These are phyloP conservation scores for Alloascoidea africana DNA, from an alignment of 805 yeast genomes.

Conservation along the genomic window DNA sequence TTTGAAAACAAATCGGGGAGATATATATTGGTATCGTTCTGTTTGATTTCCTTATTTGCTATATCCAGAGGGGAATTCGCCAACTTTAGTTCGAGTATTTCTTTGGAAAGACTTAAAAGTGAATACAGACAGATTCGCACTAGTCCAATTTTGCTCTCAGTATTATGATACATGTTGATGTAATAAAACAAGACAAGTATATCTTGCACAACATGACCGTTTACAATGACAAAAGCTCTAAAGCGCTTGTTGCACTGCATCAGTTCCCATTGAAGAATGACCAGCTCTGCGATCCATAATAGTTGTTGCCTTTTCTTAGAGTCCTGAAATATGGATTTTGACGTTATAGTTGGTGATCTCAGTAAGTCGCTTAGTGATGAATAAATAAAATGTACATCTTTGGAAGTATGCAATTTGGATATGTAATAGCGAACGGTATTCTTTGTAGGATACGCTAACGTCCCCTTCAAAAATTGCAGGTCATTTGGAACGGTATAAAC, in stretches of 20 bases:
- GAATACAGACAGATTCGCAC: conserved; percentile 18
- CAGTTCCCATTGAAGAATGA: conserved; percentile 61
- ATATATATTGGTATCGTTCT: not conserved
- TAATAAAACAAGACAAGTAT: conserved; percentile 40
- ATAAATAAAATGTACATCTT: conserved; percentile 19
- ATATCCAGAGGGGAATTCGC: not conserved
- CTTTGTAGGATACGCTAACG: conserved; percentile 5
- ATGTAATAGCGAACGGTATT: conserved; percentile 17
- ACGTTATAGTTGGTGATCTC: not conserved
- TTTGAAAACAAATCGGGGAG: not conserved
- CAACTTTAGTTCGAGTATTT: conserved; percentile 2
- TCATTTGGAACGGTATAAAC: conserved; percentile 44
- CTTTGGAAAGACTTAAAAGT: conserved; percentile 15
- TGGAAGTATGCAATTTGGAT: conserved; percentile 16
- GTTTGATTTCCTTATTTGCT: not conserved
- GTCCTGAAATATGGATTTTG: conserved; percentile 5
- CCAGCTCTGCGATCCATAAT: conserved; percentile 39
- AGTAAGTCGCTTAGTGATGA: conserved; percentile 5
- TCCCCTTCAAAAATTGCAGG: conserved; percentile 3
- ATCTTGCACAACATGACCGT: conserved; percentile 36
- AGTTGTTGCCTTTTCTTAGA: conserved; percentile 2
- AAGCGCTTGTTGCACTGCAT: conserved; percentile 49
- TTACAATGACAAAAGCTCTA: conserved; percentile 20
- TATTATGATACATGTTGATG: conserved; percentile 31
- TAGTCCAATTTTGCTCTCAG: conserved; percentile 10